A percentile compares a stretch with the other conserved stretches of the same genome.
Conservation (phyloP, 192 early-diverging fungal species). For the Jimgerdemannia lactiflua region DNA sequence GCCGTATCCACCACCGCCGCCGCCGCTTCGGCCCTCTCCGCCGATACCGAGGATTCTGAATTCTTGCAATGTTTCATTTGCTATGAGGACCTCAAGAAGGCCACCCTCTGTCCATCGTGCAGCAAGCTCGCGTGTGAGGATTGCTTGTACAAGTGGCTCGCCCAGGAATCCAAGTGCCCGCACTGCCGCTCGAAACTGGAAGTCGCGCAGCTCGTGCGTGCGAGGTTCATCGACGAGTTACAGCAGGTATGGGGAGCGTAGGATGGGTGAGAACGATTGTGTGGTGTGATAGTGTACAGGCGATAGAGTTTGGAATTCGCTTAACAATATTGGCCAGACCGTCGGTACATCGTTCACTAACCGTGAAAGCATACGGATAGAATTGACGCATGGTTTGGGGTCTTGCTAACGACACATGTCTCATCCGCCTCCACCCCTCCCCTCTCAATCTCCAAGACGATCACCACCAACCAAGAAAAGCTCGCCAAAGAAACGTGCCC, state of each 20-base stretch:
- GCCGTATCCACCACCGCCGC: not conserved
- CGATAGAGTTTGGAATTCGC: too few species aligned
- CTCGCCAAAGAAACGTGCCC: not conserved
- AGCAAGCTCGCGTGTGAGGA: not conserved
- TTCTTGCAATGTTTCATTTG: not conserved
- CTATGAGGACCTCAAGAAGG: not conserved
- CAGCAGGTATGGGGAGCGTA: not conserved
- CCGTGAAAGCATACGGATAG: too few species aligned
- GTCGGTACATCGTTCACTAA: too few species aligned
- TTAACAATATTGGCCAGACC: too few species aligned
- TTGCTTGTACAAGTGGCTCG: not conserved
- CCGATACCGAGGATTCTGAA: not conserved
- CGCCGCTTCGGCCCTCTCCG: not conserved
- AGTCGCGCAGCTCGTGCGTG: not conserved
- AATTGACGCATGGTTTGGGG: too few species aligned
- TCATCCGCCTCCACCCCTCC: not conserved
- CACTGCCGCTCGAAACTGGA: not conserved
- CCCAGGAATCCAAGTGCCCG: not conserved
- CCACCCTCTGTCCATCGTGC: not conserved
- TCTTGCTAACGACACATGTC: too few species aligned
- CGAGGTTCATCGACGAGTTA: not conserved
- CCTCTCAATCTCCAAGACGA: not conserved
- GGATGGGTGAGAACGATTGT: too few species aligned
- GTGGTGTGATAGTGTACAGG: too few species aligned
- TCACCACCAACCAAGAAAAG: not conserved